Percentiles rank a stretch among this genome's conserved stretches.
These are phyloP conservation scores for Amylocarpus encephaloides DNA, from an alignment of 2,329 filamentous ascomycete genomes.

Conservation along the genomic window DNA sequence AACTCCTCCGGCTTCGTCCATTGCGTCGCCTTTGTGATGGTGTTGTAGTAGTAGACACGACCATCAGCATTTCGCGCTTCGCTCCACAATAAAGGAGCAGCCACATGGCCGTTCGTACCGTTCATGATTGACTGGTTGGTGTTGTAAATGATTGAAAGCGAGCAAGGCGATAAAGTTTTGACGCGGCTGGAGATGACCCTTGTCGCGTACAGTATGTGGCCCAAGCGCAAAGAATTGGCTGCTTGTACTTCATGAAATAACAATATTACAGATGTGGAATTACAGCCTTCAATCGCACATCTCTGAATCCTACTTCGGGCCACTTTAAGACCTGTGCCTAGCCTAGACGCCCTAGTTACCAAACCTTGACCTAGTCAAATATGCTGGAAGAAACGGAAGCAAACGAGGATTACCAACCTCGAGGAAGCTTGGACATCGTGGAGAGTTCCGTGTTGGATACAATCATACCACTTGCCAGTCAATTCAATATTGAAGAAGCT, in stretches of 20 bases:
- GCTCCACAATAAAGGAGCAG: conserved; percentile 59
- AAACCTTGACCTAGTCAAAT: not conserved
- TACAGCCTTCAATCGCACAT: too few species aligned
- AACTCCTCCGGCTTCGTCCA: conserved; percentile 92
- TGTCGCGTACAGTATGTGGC: not conserved
- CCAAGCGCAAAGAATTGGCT: not conserved
- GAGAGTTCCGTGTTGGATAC: conserved; percentile 55
- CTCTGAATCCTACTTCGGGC: too few species aligned
- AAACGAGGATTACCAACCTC: conserved; percentile 28
- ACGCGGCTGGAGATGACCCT: not conserved
- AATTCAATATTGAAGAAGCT: conserved; percentile 47
- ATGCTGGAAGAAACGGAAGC: conserved; percentile 30
- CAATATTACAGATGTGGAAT: too few species aligned
- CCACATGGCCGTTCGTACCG: conserved; percentile 26
- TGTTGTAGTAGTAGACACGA: conserved; percentile 86
- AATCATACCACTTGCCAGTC: conserved; percentile 51
- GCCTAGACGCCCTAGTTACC: not conserved
- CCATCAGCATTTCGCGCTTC: conserved; percentile 77
- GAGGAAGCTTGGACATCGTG: conserved; percentile 42
- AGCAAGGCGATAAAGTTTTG: conserved; percentile 6
- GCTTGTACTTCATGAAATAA: too few species aligned
- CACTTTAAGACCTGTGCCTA: too few species aligned
- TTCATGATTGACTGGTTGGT: conserved; percentile 23
- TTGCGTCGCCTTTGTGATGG: conserved; percentile 77
- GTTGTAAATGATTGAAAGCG: not conserved